A percentile compares a stretch with the other conserved stretches of the same genome.
Evolutionary conservation across 2,329 filamentous ascomycete species (phyloP).

Genomic region (Parastagonospora avenae): DNA sequence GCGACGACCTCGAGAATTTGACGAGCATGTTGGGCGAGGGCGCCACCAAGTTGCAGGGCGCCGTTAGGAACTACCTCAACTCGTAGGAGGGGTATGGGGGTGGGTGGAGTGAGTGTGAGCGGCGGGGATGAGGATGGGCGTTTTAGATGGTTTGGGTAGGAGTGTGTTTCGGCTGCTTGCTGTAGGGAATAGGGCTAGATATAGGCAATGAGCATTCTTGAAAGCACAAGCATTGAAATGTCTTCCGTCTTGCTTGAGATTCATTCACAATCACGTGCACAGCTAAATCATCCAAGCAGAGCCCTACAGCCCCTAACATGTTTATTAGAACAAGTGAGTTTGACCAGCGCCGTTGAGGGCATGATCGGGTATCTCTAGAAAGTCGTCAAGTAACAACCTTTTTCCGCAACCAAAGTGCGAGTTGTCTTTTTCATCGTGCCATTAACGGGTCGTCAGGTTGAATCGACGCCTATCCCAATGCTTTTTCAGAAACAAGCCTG

Average conservation of each 20-base stretch:
- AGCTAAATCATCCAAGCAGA: too few species aligned
- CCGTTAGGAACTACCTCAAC: constrained; percentile 48
- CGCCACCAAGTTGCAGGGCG: constrained; percentile 76
- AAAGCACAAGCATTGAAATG: too few species aligned
- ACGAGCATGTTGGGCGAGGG: constrained; percentile 83
- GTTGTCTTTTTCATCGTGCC: constrained; percentile 1
- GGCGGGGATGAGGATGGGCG: too few species aligned
- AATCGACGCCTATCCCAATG: constrained; percentile 46
- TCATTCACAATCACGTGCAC: too few species aligned
- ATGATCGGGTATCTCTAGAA: constrained; percentile 34
- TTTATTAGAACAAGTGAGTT: neutral
- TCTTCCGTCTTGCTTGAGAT: too few species aligned
- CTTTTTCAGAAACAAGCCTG: constrained; percentile 13
- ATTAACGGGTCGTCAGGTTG: constrained; percentile 45
- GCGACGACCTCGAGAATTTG: constrained; percentile 93
- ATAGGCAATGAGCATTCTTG: too few species aligned
- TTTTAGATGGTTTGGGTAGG: too few species aligned
- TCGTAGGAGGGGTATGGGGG: constrained; percentile 29
- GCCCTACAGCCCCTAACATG: too few species aligned
- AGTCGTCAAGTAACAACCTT: constrained; percentile 12
- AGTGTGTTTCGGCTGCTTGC: too few species aligned
- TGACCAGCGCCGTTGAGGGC: constrained; percentile 37
- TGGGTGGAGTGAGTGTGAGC: neutral
- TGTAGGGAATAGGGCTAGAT: too few species aligned
- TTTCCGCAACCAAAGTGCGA: constrained; percentile 1